phyloP scores from a whole-genome alignment of 495 filamentous ascomycete genomes.

The Bacidia gigantensis region DNA sequence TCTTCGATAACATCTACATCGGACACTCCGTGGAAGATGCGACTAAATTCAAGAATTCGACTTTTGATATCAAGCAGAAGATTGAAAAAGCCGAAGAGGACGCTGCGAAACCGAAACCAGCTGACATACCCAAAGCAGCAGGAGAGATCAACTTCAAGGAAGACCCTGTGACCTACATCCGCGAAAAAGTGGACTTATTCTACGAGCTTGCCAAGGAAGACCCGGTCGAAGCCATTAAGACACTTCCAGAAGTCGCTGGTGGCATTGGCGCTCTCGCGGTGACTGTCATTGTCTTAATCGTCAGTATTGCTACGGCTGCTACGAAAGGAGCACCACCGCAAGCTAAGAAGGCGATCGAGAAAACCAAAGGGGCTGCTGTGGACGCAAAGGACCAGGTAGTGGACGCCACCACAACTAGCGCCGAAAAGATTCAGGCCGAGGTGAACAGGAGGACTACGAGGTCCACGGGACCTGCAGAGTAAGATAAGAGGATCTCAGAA shows the following conservation, averaged over 20 bases:
- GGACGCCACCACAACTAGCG: conserved; percentile 51
- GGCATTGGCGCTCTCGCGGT: conserved; percentile 55
- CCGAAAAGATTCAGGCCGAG: conserved; percentile 35
- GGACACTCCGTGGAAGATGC: conserved; percentile 95
- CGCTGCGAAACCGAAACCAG: conserved; percentile 65
- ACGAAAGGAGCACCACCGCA: conserved; percentile 39
- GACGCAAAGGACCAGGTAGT: conserved; percentile 69
- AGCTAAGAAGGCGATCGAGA: conserved; percentile 45
- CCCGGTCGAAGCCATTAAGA: conserved; percentile 80
- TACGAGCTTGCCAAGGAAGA: conserved; percentile 71
- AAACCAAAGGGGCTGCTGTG: conserved; percentile 58
- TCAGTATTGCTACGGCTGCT: conserved; percentile 41
- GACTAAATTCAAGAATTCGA: conserved; percentile 76
- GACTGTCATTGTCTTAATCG: conserved; percentile 53
- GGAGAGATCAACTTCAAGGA: conserved; percentile 79
- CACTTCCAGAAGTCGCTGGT: conserved; percentile 80
- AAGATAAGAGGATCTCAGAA: not conserved
- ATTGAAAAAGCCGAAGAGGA: conserved; percentile 75
- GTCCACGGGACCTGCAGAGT: conserved; percentile 33
- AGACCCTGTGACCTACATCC: conserved; percentile 77
- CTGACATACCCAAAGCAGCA: conserved; percentile 48
- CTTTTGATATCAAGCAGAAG: conserved; percentile 81
- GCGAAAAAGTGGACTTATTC: conserved; percentile 86
- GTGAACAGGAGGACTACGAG: conserved; percentile 50
- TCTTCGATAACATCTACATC: conserved; percentile 99